These are phyloP conservation scores for Dichomitus squalens DNA, from an alignment of 1,284 basidiomycete genomes.

Conservation along the genomic window DNA sequence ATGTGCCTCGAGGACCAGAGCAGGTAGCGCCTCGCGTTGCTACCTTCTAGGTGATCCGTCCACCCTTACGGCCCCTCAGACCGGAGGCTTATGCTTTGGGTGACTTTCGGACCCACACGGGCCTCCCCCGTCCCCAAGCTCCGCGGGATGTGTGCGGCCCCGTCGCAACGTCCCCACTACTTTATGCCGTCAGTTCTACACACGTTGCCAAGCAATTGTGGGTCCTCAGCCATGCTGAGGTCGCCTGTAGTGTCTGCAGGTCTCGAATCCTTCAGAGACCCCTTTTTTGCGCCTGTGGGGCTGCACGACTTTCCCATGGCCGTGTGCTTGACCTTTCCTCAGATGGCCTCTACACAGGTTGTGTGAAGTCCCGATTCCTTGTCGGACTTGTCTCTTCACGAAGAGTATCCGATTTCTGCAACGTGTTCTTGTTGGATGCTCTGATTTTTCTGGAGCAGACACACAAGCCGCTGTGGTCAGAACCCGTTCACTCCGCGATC, in stretches of 20 bases:
- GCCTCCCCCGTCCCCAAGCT: neutral
- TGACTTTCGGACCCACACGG: neutral
- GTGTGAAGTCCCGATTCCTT: neutral
- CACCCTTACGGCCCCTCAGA: neutral
- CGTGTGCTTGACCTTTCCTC: neutral
- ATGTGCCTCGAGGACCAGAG: constrained; percentile 21
- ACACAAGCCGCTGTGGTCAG: neutral
- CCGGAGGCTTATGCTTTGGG: constrained; percentile 1
- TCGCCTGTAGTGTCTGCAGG: neutral
- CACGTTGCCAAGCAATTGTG: neutral
- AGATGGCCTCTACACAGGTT: neutral
- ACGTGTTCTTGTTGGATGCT: neutral
- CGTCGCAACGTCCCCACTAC: neutral
- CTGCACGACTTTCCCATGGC: neutral
- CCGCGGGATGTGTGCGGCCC: neutral
- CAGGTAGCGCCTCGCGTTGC: constrained; percentile 16
- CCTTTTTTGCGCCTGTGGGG: constrained; percentile 3
- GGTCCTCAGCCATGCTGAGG: neutral
- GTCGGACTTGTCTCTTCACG: neutral
- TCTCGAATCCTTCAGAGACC: constrained; percentile 1
- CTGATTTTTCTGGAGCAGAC: neutral
- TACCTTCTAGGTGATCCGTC: constrained; percentile 7
- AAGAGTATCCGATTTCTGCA: neutral
- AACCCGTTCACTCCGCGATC: neutral
- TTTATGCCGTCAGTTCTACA: neutral